Evolutionary conservation across 78 protist species (phyloP), one percentile per base, ranked within the genome.

Genomic region (Chrysochromulina parva): DNA sequence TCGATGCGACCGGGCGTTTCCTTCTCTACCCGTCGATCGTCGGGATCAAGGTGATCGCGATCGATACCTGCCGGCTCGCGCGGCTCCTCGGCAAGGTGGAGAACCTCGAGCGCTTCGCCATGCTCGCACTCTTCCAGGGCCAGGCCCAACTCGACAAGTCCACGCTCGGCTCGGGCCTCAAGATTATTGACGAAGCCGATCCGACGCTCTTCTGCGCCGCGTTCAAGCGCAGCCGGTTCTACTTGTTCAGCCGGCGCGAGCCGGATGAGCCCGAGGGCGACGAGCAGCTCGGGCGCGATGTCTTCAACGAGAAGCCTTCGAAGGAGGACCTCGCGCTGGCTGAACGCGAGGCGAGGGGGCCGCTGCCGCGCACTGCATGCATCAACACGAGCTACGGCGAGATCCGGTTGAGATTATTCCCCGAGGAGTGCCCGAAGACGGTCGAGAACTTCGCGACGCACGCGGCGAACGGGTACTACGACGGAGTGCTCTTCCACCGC

Each of bases 391-490:
- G 48, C n/a, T 59, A 60, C 85, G 88, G 91, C 60, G 91, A 89
- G 58, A 22, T 89, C 16, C 73, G 52, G n/a, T 3, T 97, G 38
- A 48, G 85, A 66, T 95, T 98, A n/a, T 98, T 85, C 88, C 97
- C 98, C 54, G 91, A 95, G 22, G 98, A 97, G 92, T 93, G 82
- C 53, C 99, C 99, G 48, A 95, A 96, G 82, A 94, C 99, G 13
- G 96, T 96, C 52, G 98, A 98, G 90, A 98, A 98, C 97, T 98
- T 98, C 67, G 90, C 90, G 17, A 94, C 95, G 62, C 99, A 96
- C 89, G 57, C 96, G 19, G 88, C 93, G 71, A 95, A 95, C 65
- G 89, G 89, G 1, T 98, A 98, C 95, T 96, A 94, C 94, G 94
- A 95, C 85, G 89, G 71, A 59, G 47, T 87, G 48, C 26, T 90